phyloP scores from a whole-genome alignment of 768 basidiomycete species.

The Termitomyces sp. region DNA sequence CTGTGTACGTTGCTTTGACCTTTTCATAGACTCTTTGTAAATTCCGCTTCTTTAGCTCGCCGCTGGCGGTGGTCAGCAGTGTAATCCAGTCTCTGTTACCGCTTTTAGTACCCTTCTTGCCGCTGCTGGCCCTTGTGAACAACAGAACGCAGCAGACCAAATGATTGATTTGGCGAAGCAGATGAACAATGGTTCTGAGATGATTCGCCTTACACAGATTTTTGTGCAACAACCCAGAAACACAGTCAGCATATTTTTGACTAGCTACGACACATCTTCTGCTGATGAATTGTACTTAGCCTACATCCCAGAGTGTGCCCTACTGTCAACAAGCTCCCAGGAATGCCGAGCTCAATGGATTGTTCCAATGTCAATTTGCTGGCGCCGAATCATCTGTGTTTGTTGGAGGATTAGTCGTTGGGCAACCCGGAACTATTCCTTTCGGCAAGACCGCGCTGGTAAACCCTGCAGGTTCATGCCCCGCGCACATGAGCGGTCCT shows the following conservation, averaged over 20 bases:
- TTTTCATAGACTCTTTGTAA: background rate
- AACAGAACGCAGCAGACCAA: slow-evolving; percentile 49
- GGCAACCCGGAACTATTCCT: slow-evolving; percentile 43
- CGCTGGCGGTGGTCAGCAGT: slow-evolving; percentile 51
- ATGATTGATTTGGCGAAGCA: slow-evolving; percentile 42
- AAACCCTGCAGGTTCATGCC: slow-evolving; percentile 44
- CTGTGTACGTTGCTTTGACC: slow-evolving; percentile 29
- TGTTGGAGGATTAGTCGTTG: slow-evolving; percentile 35
- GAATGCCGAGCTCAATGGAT: slow-evolving; percentile 46
- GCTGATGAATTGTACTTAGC: slow-evolving; percentile 19
- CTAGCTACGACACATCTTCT: background rate
- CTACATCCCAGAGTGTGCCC: slow-evolving; percentile 34
- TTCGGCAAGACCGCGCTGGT: slow-evolving; percentile 35
- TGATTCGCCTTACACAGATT: slow-evolving; percentile 48
- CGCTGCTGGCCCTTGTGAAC: slow-evolving; percentile 45
- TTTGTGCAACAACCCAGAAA: slow-evolving; percentile 56
- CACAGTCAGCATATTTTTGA: slow-evolving; percentile 26
- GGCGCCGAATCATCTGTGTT: slow-evolving; percentile 39
- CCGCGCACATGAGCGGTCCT: slow-evolving; percentile 40
- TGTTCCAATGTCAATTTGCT: slow-evolving; percentile 55
- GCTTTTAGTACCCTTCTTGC: slow-evolving; percentile 57
- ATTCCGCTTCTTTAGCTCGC: slow-evolving; percentile 26
- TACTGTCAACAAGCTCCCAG: slow-evolving; percentile 51
- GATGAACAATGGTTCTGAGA: slow-evolving; percentile 36
- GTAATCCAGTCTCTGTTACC: slow-evolving; percentile 23